Evolutionary conservation across 2,329 filamentous ascomycete genomes (phyloP).

Genomic region (Fusarium albosuccineum): DNA sequence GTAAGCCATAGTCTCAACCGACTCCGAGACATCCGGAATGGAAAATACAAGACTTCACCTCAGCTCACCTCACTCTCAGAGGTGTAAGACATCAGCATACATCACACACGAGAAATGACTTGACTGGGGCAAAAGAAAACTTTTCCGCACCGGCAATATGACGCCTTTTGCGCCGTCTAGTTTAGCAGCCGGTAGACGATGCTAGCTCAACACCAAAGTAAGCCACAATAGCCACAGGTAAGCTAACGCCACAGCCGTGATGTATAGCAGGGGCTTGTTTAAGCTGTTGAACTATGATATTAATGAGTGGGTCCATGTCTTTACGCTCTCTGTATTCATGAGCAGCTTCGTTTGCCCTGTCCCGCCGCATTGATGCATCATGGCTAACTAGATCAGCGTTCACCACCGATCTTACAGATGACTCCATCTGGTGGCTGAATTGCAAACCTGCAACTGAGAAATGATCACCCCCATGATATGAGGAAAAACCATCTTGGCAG

Average conservation of each 20-base stretch:
- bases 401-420: background rate
- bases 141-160: constrained; percentile 1
- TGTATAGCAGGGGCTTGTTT: background rate
- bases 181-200: background rate
- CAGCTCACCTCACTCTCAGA: background rate
- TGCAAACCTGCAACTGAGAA: constrained; percentile 11
- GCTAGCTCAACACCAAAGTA: constrained; percentile 1
- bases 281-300: too few species aligned
- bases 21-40: too few species aligned
- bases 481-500: constrained; percentile 10
- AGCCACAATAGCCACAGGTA: constrained; percentile 1
- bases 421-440: constrained; percentile 24
- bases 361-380: background rate
- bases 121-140: background rate
- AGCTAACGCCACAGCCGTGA: constrained; percentile 28
- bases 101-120: background rate
- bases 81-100: too few species aligned
- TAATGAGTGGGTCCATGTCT: too few species aligned
- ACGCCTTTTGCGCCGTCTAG: constrained; percentile 6
- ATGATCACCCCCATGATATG: constrained; percentile 13
- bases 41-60: background rate
- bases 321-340: background rate
- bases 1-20: background rate
- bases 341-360: background rate
- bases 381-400: background rate